phyloP scores from a whole-genome alignment of 2,329 filamentous ascomycete genomes.

The Colletotrichum orchidophilum region DNA sequence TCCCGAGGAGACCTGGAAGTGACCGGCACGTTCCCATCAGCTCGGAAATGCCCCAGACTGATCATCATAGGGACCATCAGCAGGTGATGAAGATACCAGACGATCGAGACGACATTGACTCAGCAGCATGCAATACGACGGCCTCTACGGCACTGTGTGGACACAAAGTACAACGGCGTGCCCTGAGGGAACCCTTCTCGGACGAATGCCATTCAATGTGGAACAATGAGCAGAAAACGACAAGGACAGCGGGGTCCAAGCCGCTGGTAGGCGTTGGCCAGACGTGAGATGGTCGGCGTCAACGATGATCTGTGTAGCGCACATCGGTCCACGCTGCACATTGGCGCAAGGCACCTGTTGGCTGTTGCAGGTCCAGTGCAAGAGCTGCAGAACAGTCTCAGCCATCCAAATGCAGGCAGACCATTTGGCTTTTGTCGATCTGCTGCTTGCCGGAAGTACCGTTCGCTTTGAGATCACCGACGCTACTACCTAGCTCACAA shows the following conservation, averaged over 20 bases:
- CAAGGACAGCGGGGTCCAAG: neutral
- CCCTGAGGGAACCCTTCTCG: neutral
- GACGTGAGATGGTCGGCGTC: neutral
- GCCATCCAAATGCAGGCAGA: neutral
- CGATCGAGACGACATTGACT: neutral
- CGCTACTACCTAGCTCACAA: neutral
- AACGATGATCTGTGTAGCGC: neutral
- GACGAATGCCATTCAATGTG: neutral
- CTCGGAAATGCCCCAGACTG: neutral
- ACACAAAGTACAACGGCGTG: neutral
- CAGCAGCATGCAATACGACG: neutral
- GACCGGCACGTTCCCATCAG: neutral
- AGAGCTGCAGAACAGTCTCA: neutral
- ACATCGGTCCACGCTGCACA: neutral
- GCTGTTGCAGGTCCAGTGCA: neutral
- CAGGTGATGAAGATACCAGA: neutral
- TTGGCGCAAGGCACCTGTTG: neutral
- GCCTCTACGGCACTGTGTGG: neutral
- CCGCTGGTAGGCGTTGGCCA: neutral
- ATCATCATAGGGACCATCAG: neutral
- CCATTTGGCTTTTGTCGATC: neutral
- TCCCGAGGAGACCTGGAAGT: neutral
- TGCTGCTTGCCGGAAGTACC: neutral
- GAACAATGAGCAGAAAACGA: neutral
- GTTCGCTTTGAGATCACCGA: neutral